Evolutionary conservation across 257 asterid genomes (phyloP), one percentile per base, ranked within the genome.

Genomic region (Eucommia ulmoides): DNA sequence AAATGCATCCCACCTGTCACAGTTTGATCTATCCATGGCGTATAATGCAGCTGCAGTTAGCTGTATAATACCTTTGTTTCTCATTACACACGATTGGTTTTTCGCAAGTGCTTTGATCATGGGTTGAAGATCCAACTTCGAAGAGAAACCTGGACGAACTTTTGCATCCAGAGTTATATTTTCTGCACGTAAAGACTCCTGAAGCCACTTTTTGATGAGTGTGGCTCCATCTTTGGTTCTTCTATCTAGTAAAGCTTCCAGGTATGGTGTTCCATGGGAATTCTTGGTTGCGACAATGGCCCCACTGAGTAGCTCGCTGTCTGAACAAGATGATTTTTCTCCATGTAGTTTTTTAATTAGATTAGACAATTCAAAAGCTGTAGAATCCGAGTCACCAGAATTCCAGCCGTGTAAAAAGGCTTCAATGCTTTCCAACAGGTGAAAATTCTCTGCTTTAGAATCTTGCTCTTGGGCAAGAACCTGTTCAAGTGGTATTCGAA

Each of bases 191-290:
- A 91, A 65, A 61, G 84, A 65, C 71, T 86, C 96, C 60, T 79
- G 94, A 65, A 91, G 94, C 99, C 99, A 91, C 71, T 86, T 91
- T 78, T 77, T 91, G 46, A 86, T 77, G 55, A 91, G 73, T 69
- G 81, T 58, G 25, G 65, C 64, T 57, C 84, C 92, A 54, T 91
- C 99, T 73, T 79, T 86, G 64, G 96, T 75, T 72, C 69, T 81
- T 49, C 93, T 75, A 20, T 91, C 93, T 63, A 83, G 70, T 59
- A 83, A 45, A 61, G 99, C 89, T 71, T 91, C 96, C 52, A 91
- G 68, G 63, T 75, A 83, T 1, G 74, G 82, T n/a, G 96, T 88
- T 64, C 94, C 94, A 33, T 69, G 93, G 54, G 79, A 81, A 54
- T 73, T 81, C 25, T 83, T 93, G 5, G 92, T 74, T 29, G 93